Evolutionary conservation across 306 rosid genomes (phyloP).

Genomic region (Quercus mongolica): DNA sequence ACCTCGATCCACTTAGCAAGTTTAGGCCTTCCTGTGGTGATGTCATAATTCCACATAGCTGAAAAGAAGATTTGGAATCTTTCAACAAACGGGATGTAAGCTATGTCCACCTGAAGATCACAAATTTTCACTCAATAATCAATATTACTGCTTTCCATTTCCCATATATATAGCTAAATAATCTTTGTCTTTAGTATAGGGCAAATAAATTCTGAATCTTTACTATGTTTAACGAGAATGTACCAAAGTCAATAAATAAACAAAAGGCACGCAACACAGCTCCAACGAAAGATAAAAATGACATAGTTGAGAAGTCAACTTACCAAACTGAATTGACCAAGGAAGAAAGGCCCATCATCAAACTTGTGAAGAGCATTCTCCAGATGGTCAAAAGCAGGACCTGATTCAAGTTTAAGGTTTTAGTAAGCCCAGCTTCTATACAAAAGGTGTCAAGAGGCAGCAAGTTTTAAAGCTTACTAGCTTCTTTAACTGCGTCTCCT

Average conservation of each 20-base stretch:
- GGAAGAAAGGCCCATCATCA: no score
- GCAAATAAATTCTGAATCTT: no score
- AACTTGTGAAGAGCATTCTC: no score
- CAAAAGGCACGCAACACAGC: not conserved
- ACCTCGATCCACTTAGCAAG: constrained; percentile 69
- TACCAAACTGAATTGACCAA: no score
- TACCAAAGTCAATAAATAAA: not conserved
- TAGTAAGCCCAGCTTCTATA: no score
- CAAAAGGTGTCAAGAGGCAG: no score
- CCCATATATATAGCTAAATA: no score
- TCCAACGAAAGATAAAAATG: not conserved
- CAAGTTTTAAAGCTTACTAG: constrained; percentile 31
- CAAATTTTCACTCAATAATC: constrained; percentile 8
- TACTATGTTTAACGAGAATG: no score
- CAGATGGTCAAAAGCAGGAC: no score
- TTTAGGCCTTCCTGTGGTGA: constrained; percentile 60
- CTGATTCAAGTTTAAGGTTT: no score
- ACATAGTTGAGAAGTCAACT: not conserved
- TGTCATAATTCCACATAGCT: constrained; percentile 42
- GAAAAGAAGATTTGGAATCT: constrained; percentile 51
- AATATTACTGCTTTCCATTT: not conserved
- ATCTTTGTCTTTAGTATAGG: no score
- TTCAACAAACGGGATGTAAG: constrained; percentile 58
- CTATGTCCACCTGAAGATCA: constrained; percentile 65
- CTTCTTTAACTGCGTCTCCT: constrained; percentile 33